Evolutionary conservation across 2,329 filamentous ascomycete genomes (phyloP).

Genomic region (Aspergillus sp.): DNA sequence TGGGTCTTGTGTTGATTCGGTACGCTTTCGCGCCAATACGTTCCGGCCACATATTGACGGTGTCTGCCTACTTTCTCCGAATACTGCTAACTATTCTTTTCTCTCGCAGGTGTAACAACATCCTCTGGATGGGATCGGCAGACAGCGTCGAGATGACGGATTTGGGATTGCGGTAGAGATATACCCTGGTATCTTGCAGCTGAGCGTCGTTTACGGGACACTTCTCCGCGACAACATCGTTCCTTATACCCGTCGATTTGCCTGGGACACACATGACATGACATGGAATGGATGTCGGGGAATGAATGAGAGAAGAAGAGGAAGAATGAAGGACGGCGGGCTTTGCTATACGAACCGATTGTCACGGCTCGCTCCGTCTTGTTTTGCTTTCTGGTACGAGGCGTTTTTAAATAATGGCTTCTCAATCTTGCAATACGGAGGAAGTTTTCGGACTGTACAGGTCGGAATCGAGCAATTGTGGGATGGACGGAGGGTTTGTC

Average conservation of each 20-base stretch:
- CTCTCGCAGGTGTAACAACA: constrained; percentile 78
- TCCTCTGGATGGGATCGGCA: constrained; percentile 78
- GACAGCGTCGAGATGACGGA: constrained; percentile 51
- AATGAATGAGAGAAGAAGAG: neutral
- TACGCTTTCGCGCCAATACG: constrained; percentile 40
- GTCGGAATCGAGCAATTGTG: neutral
- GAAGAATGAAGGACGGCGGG: neutral
- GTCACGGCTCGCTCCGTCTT: constrained; percentile 9
- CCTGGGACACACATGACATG: constrained; percentile 8
- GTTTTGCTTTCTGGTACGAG: constrained; percentile 19
- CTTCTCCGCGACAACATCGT: constrained; percentile 5
- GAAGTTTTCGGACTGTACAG: constrained; percentile 7
- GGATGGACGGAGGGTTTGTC: neutral
- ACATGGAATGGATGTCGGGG: neutral
- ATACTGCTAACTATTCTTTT: too few species aligned
- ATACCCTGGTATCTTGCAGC: constrained; percentile 21
- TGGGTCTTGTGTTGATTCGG: constrained; percentile 92
- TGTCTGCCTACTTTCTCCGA: too few species aligned
- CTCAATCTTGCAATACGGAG: constrained; percentile 14
- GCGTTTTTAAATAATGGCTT: constrained; percentile 19
- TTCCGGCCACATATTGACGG: too few species aligned
- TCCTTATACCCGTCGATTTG: constrained; percentile 16
- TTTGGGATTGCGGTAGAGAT: constrained; percentile 32
- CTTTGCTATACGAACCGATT: constrained; percentile 5
- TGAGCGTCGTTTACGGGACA: constrained; percentile 9